Evolutionary conservation across 1,139 yeast species (phyloP), one percentile per base, ranked within the genome.

Genomic region (Blastobotrys serpentis): DNA sequence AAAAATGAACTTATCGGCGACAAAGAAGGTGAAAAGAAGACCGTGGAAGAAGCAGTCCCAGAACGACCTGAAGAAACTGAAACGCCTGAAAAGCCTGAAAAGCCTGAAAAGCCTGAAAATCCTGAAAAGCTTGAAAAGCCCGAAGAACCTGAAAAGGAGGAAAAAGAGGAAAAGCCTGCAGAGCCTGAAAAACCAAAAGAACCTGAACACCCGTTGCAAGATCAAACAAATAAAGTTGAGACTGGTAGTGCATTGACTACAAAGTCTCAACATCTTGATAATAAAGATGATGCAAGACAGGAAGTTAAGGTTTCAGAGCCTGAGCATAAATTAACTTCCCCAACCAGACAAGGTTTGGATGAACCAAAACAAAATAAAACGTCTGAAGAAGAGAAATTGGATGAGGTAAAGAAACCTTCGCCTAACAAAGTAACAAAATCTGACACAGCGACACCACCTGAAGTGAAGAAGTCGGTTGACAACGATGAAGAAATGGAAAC

Each of bases 281-380:
- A n/a, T n/a, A n/a, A n/a, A n/a, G n/a, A n/a, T n/a, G n/a, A n/a
- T n/a, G n/a, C n/a, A n/a, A n/a, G n/a, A n/a, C n/a, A 43, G 22
- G 44, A 38, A 18, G 47, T 38, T 17, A 36, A 36, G 16, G 46
- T 40, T 11, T 23, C 46, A 14, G 48, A 26, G 36, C 25, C 34
- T 18, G 42, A 26, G 29, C 29, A 18, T 42, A 39, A 39, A 39
- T 14, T 16, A n/a, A 13, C 13, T 18, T 19, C 41, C 41, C 13
- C 7, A 32, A 29, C 23, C 4, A 33, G n/a, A 37, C 36, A 36
- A 17, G 18, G 34, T 16, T 33, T 16, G n/a, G 37, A 25, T 3
- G 43, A 18, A 18, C 33, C 8, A 30, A 38, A 22, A 40, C 46
- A 34, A 36, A 34, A 32, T 16, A 37, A 42, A 7, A 38, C 19